Conservation (phyloP, 139 green algal genomes). For the Chlorella sp. region DNA sequence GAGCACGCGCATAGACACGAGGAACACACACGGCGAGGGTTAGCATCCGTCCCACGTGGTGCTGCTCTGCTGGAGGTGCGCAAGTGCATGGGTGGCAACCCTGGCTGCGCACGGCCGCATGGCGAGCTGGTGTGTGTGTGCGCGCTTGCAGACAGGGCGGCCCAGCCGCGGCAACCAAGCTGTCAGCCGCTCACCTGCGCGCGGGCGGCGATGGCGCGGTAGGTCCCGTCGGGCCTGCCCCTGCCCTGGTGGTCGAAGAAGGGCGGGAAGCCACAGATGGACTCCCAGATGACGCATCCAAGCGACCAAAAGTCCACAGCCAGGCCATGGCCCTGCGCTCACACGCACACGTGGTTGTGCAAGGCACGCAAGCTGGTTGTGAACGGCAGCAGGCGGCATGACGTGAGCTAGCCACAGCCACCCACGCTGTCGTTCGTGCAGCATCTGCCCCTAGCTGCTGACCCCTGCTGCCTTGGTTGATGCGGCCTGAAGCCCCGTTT, state of each 20-base stretch:
- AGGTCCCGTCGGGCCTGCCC: constrained; percentile 51
- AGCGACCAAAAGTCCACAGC: constrained; percentile 81
- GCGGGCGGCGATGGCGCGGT: no score
- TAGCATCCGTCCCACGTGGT: neutral
- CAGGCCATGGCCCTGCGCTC: constrained; percentile 54
- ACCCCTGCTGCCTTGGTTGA: neutral
- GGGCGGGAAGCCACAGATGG: constrained; percentile 62
- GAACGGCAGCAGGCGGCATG: neutral
- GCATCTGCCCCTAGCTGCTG: neutral
- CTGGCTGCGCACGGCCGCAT: neutral
- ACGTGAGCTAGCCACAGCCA: neutral
- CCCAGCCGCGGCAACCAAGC: neutral
- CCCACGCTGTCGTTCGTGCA: neutral
- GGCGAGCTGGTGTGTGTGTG: no score
- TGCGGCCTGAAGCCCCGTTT: neutral
- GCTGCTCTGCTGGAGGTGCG: neutral
- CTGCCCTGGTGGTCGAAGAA: constrained; percentile 60
- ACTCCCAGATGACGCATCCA: constrained; percentile 75
- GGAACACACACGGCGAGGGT: neutral
- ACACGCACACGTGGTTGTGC: neutral
- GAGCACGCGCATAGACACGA: neutral
- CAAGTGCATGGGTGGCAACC: neutral
- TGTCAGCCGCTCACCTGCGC: no score
- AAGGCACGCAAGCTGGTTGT: neutral
- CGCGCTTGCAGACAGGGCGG: neutral